Evolutionary conservation across 2,329 filamentous ascomycete species (phyloP).

Genomic region (Curvularia sp.): DNA sequence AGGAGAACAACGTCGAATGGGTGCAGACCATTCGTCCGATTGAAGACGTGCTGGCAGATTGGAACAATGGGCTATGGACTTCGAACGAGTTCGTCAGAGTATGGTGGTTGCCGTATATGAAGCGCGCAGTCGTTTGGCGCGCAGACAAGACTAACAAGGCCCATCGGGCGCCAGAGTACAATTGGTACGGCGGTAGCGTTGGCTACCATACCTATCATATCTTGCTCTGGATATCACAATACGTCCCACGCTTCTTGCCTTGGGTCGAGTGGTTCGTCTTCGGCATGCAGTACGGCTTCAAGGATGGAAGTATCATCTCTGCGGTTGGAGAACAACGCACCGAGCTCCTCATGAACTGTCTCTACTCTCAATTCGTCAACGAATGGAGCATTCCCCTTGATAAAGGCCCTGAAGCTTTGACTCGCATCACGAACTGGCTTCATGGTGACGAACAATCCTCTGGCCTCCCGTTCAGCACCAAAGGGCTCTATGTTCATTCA

Average conservation of each 20-base stretch:
- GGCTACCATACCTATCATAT: conserved; percentile 94
- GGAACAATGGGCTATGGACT: conserved; percentile 80
- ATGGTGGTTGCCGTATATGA: conserved; percentile 97
- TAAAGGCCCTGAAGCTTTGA: conserved; percentile 85
- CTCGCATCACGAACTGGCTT: conserved; percentile 85
- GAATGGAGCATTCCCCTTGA: conserved; percentile 93
- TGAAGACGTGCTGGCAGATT: conserved; percentile 70
- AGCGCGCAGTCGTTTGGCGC: conserved; percentile 86
- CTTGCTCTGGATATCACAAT: conserved; percentile 80
- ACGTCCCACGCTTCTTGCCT: conserved; percentile 78
- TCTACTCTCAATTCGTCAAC: conserved; percentile 98
- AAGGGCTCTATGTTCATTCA: conserved; percentile 83
- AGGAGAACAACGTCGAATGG: conserved; percentile 87
- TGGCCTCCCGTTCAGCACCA: conserved; percentile 80
- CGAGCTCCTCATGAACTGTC: conserved; percentile 92
- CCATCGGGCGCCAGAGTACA: conserved; percentile 65
- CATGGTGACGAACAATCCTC: conserved; percentile 74
- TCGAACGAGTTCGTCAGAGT: conserved; percentile 87
- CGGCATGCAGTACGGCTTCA: conserved; percentile 95
- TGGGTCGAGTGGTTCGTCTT: conserved; percentile 97
- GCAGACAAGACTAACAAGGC: conserved; percentile 78
- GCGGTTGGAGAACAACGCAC: conserved; percentile 81
- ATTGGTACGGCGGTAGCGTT: conserved; percentile 81
- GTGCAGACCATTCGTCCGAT: conserved; percentile 78
- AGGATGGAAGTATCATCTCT: conserved; percentile 69